Evolutionary conservation across 495 filamentous ascomycete genomes (phyloP).

Genomic region (Penicillium paxilli): DNA sequence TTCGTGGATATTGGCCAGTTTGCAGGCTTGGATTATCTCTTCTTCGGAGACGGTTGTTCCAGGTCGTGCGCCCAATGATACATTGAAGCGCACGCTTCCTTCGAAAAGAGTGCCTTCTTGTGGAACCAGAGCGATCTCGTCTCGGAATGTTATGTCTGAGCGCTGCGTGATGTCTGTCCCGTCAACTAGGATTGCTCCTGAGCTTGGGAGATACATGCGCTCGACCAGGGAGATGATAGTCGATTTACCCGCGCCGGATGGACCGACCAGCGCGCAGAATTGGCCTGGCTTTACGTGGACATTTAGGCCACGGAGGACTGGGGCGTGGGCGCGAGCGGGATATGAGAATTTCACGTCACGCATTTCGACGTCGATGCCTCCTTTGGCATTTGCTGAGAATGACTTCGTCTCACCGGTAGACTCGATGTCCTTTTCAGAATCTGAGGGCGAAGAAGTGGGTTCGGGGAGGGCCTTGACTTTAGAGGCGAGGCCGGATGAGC

Average conservation of each 20-base stretch:
- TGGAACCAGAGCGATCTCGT: constrained; percentile 51
- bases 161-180: constrained; percentile 39
- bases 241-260: constrained; percentile 62
- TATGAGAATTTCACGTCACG: constrained; percentile 59
- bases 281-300: constrained; percentile 57
- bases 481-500: constrained; percentile 33
- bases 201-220: constrained; percentile 53
- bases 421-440: constrained; percentile 25
- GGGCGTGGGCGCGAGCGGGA: constrained; percentile 55
- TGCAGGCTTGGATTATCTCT: constrained; percentile 58
- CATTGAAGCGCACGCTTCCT: constrained; percentile 54
- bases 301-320: constrained; percentile 52
- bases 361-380: constrained; percentile 46
- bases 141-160: constrained; percentile 39
- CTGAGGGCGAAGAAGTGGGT: not conserved
- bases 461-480: constrained; percentile 4
- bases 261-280: constrained; percentile 62
- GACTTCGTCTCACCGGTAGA: constrained; percentile 18
- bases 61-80: constrained; percentile 48
- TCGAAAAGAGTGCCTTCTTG: constrained; percentile 57
- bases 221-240: constrained; percentile 62
- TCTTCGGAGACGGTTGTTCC: constrained; percentile 39
- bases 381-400: constrained; percentile 13
- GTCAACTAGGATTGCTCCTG: constrained; percentile 43
- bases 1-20: constrained; percentile 60